Evolutionary conservation across 345 rosid species (phyloP), one percentile per base, ranked within the genome.

Genomic region (Balakata baccata): DNA sequence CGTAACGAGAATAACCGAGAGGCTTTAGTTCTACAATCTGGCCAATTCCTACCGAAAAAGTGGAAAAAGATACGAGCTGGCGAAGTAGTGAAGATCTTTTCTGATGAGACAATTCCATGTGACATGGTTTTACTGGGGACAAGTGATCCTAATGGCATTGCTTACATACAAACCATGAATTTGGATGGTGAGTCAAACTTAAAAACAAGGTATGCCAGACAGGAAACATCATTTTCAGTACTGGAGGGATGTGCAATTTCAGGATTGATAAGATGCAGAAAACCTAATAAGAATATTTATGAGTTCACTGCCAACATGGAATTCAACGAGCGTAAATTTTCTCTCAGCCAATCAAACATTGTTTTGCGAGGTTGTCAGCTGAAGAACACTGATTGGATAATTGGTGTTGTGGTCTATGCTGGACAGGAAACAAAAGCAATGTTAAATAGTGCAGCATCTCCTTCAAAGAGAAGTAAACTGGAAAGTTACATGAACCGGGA

Each of bases 401-500:
- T 88, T 54, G 89, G 96, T 4, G 91, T 86, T 73, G 96, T 86
- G 74, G 96, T 90, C 52, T 90, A 90, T 75, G 87, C 91, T 58
- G 92, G 96, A 64, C 89, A 87, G 84, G 92, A 90, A 81, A 90
- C 96, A 61, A 90, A 90, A 80, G 96, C 96, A 63, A 90, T 90
- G 96, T 50, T 88, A 79, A 90, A 90, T 60, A 90, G 96, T 78
- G 92, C 92, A 62, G 82, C 86, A 56, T 84, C 96, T 62, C 92
- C 92, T 71, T 80, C 96, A 78, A 88, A 90, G 83, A 85, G 96
- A 84, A 90, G 96, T 78, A 88, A 68, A 75, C 74, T 88, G 74
- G 96, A 90, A 80, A 76, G 69, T 79, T 86, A 86, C 82, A 90
- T 90, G 96, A 90, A 90, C 82, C 80, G 92, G 78, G 96, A 90